A percentile compares a stretch with the other conserved stretches of the same genome.
phyloP scores from a whole-genome alignment of 345 rosid species.

The Turritis glabra region DNA sequence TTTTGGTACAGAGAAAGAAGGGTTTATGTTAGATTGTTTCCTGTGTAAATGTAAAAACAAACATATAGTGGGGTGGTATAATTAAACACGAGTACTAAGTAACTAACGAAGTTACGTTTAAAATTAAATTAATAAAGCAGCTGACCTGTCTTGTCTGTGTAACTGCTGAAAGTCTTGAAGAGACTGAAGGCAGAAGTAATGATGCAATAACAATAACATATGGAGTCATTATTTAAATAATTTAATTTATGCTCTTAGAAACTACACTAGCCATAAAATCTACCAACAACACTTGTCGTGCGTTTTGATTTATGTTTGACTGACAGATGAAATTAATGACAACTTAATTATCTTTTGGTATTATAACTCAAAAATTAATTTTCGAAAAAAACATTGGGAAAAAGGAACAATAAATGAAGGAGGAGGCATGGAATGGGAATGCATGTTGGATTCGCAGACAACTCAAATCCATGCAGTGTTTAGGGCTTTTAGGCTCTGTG shows the following conservation, averaged over 20 bases:
- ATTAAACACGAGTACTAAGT: neutral
- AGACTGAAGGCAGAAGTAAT: slow-evolving; percentile 33
- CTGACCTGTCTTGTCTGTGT: slow-evolving; percentile 32
- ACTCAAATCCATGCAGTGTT: slow-evolving; percentile 42
- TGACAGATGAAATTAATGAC: slow-evolving; percentile 24
- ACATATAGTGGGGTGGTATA: neutral
- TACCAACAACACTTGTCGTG: slow-evolving; percentile 25
- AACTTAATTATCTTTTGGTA: neutral
- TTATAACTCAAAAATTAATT: neutral
- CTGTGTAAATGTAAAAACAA: slow-evolving; percentile 9
- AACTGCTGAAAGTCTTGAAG: slow-evolving; percentile 34
- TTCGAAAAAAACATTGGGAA: slow-evolving; percentile 11
- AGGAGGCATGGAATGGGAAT: slow-evolving; percentile 26
- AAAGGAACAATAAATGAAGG: slow-evolving; percentile 36
- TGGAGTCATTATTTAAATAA: neutral
- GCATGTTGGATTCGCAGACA: slow-evolving; percentile 41
- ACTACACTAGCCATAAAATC: slow-evolving; percentile 18
- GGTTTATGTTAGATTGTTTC: slow-evolving; percentile 10
- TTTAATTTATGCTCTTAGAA: neutral
- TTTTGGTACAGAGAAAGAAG: no score
- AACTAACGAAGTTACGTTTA: neutral
- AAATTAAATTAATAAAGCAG: slow-evolving; percentile 12
- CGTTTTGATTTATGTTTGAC: slow-evolving; percentile 34
- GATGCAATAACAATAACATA: slow-evolving; percentile 24
- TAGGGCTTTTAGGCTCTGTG: slow-evolving; percentile 30